These are phyloP conservation scores for Trichoderma breve DNA, from an alignment of 2,329 filamentous ascomycete genomes.

Conservation along the genomic window DNA sequence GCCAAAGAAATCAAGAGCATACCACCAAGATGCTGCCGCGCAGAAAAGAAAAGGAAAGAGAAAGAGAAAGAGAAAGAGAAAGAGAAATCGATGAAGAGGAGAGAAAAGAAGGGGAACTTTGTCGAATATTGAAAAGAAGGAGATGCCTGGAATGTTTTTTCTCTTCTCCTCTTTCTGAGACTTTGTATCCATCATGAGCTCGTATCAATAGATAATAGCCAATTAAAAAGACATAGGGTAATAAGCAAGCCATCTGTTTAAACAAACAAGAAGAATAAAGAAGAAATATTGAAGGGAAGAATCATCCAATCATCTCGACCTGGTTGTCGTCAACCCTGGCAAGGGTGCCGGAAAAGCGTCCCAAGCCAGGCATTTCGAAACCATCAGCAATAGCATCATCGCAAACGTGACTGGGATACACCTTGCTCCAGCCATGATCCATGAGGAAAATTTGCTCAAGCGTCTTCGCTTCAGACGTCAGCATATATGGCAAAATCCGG, in stretches of 20 bases:
- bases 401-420: slow-evolving; percentile 35
- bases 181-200: not conserved
- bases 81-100: not conserved
- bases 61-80: not conserved
- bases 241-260: not conserved
- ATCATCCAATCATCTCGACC: not conserved
- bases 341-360: slow-evolving; percentile 41
- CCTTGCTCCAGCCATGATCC: slow-evolving; percentile 36
- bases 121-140: not conserved
- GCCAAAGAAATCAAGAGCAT: not conserved
- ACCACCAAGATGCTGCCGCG: not conserved
- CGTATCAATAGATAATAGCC: not conserved
- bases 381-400: slow-evolving; percentile 38
- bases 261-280: not conserved
- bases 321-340: slow-evolving; percentile 9
- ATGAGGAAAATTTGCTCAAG: slow-evolving; percentile 37
- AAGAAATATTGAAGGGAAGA: not conserved
- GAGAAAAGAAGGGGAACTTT: not conserved
- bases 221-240: not conserved
- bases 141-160: not conserved
- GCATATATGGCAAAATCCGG: slow-evolving; percentile 33
- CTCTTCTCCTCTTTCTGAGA: not conserved
- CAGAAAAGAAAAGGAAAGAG: not conserved
- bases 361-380: slow-evolving; percentile 35
- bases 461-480: slow-evolving; percentile 29